A percentile compares a stretch with the other conserved stretches of the same genome.
Conservation (phyloP, 805 yeast genomes). For the Starmerella sp. region DNA sequence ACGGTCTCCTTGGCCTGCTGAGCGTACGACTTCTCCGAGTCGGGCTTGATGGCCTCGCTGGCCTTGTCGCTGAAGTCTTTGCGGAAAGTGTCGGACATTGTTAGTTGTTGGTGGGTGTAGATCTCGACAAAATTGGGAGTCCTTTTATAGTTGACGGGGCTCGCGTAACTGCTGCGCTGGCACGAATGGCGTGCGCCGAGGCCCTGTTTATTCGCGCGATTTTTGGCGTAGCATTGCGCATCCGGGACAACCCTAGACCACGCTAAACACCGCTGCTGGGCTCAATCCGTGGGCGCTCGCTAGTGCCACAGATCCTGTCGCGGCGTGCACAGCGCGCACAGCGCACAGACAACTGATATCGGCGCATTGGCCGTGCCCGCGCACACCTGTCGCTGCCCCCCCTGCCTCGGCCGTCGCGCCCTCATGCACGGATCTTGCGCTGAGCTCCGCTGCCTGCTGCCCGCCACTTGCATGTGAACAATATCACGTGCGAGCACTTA, state of each 20-base stretch:
- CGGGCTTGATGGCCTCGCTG: conserved; percentile 57
- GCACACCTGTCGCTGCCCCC: too few relatives aligned
- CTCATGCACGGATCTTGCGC: too few relatives aligned
- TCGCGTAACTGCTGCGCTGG: neutral
- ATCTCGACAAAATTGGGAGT: neutral
- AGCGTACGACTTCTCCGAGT: conserved; percentile 48
- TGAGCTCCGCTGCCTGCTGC: too few relatives aligned
- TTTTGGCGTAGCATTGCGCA: neutral
- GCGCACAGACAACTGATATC: too few relatives aligned
- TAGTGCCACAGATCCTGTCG: too few relatives aligned
- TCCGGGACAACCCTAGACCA: neutral
- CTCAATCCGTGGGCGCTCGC: too few relatives aligned
- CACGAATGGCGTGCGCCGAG: neutral
- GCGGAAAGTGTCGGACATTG: conserved; percentile 43
- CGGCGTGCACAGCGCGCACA: too few relatives aligned
- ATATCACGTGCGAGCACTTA: too few relatives aligned
- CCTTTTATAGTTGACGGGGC: neutral
- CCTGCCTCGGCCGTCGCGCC: too few relatives aligned
- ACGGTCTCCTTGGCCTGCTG: conserved; percentile 61
- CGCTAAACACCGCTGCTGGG: too few relatives aligned
- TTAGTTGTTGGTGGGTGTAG: neutral
- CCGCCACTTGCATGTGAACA: too few relatives aligned
- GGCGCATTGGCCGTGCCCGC: too few relatives aligned
- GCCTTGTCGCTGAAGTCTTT: conserved; percentile 62
- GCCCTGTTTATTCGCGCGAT: neutral